Evolutionary conservation across 495 filamentous ascomycete genomes (phyloP).

Genomic region (Penicillium odoratum): DNA sequence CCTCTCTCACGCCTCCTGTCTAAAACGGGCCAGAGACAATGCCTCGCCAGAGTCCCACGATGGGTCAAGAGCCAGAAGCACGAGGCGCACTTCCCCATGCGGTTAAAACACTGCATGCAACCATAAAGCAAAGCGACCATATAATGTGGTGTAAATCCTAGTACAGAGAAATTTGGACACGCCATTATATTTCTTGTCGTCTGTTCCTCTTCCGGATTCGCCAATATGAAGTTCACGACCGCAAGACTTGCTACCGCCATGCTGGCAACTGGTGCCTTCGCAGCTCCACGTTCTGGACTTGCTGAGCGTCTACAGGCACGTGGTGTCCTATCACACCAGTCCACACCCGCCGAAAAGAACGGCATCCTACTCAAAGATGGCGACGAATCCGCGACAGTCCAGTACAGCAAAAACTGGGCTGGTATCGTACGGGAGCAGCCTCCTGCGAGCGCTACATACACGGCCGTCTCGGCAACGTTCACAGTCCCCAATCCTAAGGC

Average conservation of each 20-base stretch:
- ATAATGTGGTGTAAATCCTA: slow-evolving; percentile 15
- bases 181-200: not conserved
- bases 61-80: slow-evolving; percentile 9
- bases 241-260: slow-evolving; percentile 24
- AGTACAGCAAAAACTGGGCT: slow-evolving; percentile 63
- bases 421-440: slow-evolving; percentile 53
- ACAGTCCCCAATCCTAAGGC: slow-evolving; percentile 53
- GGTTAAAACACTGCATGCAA: slow-evolving; percentile 26
- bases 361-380: slow-evolving; percentile 20
- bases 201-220: not conserved
- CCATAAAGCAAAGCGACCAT: not conserved
- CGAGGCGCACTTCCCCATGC: slow-evolving; percentile 26
- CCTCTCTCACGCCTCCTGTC: slow-evolving; percentile 5
- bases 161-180: not conserved
- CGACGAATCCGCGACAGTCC: slow-evolving; percentile 22
- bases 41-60: slow-evolving; percentile 8
- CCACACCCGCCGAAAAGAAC: slow-evolving; percentile 22
- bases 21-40: slow-evolving; percentile 7
- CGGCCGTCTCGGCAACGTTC: slow-evolving; percentile 54
- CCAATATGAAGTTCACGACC: slow-evolving; percentile 32
- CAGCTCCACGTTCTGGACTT: slow-evolving; percentile 28
- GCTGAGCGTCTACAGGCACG: slow-evolving; percentile 32
- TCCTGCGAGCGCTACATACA: slow-evolving; percentile 47
- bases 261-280: slow-evolving; percentile 27
- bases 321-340: slow-evolving; percentile 26